A percentile compares a stretch with the other conserved stretches of the same genome.
phyloP scores from a whole-genome alignment of 345 rosid genomes.

The Eucalyptus camaldulensis region DNA sequence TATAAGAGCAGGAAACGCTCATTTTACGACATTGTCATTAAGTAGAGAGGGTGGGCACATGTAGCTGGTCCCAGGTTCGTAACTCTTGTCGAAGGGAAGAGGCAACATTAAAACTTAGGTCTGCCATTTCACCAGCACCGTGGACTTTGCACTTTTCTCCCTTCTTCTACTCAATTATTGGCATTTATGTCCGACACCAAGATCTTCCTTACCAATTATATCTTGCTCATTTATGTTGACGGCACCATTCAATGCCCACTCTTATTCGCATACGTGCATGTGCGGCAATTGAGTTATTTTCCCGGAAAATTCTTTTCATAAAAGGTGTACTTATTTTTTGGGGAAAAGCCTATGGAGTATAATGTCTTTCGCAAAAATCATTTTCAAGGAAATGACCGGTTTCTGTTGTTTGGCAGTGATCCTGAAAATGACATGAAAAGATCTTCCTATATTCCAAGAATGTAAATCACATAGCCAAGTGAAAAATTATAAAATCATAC shows the following conservation, averaged over 20 bases:
- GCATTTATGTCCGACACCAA: background rate
- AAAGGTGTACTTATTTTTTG: background rate
- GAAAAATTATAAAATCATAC: background rate
- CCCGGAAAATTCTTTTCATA: background rate
- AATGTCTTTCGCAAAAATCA: background rate
- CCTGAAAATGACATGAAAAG: background rate
- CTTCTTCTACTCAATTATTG: background rate
- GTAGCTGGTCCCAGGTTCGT: background rate
- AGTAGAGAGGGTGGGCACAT: background rate
- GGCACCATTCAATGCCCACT: background rate
- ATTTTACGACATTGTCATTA: background rate
- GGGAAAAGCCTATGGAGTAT: background rate
- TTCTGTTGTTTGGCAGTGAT: background rate
- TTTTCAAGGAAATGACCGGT: background rate
- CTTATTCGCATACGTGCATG: background rate
- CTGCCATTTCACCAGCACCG: background rate
- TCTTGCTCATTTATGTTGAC: background rate
- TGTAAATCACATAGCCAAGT: background rate
- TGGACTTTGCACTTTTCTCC: background rate
- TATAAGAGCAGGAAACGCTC: background rate
- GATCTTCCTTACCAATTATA: background rate
- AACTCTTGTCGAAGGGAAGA: background rate
- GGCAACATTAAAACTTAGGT: background rate
- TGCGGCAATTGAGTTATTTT: background rate
- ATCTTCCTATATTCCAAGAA: background rate